phyloP scores from a whole-genome alignment of 768 basidiomycete species.

The Amanita polypyramis region DNA sequence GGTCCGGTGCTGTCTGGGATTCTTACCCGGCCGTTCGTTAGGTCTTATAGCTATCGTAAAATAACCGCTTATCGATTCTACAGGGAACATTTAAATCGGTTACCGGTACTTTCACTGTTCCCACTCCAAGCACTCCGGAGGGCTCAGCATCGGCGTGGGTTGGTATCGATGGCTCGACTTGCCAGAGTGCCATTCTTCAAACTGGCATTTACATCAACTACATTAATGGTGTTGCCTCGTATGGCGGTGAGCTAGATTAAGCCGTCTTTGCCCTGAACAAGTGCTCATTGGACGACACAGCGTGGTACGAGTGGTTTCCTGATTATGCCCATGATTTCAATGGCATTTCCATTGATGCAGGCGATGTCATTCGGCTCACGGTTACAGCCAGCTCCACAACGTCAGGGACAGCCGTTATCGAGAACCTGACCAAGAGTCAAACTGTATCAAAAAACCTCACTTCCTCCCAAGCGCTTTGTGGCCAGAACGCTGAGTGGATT shows the following conservation, averaged over 20 bases:
- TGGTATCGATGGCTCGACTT: background rate
- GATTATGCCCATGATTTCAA: background rate
- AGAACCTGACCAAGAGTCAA: background rate
- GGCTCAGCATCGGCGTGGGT: background rate
- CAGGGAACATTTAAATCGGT: background rate
- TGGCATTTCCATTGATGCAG: background rate
- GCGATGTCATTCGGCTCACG: background rate
- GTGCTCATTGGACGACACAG: background rate
- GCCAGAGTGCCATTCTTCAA: background rate
- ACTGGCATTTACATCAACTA: background rate
- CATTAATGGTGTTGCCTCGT: background rate
- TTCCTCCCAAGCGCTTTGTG: background rate
- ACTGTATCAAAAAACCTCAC: background rate
- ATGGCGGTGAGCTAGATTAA: background rate
- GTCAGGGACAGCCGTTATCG: background rate
- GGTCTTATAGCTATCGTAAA: constrained; percentile 6
- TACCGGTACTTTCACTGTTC: background rate
- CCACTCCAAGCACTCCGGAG: background rate
- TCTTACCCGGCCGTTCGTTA: background rate
- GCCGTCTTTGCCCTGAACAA: background rate
- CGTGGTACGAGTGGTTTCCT: constrained; percentile 5
- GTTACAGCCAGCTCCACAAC: background rate
- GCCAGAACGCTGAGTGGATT: background rate
- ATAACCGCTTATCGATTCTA: background rate
- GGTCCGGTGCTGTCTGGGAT: constrained; percentile 1